These are phyloP conservation scores for Ilyonectria mors-panacis DNA, from an alignment of 2,329 filamentous ascomycete genomes.

Conservation along the genomic window DNA sequence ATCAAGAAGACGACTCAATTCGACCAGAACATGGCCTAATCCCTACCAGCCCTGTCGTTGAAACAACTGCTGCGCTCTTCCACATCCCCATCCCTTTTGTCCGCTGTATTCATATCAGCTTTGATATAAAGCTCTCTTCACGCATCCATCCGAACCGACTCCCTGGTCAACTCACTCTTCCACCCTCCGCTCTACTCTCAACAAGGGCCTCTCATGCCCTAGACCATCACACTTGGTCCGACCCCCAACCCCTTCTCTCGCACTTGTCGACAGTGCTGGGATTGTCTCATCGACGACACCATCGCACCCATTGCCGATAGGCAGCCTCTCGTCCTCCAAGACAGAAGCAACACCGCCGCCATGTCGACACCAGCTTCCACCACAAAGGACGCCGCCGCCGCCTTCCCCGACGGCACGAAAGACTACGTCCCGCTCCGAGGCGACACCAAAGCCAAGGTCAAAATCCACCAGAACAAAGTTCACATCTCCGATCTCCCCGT, in stretches of 20 bases:
- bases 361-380: slow-evolving; percentile 58
- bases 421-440: slow-evolving; percentile 67
- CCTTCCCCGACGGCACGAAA: slow-evolving; percentile 67
- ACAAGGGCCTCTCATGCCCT: not conserved
- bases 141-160: not conserved
- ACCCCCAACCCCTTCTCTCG: not conserved
- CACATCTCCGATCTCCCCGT: slow-evolving; percentile 89
- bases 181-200: not conserved
- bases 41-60: not conserved
- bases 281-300: not conserved
- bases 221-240: not conserved
- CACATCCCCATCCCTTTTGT: slow-evolving; percentile 5
- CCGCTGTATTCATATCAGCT: not conserved
- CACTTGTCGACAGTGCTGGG: not conserved
- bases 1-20: not conserved
- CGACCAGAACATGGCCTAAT: not conserved
- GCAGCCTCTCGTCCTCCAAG: not conserved
- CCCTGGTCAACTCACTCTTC: not conserved
- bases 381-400: slow-evolving; percentile 57
- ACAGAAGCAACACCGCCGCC: slow-evolving; percentile 30
- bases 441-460: slow-evolving; percentile 56
- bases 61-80: not conserved
- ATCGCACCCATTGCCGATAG: not conserved
- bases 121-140: not conserved
- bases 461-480: slow-evolving; percentile 73